Percentiles rank a stretch among this genome's conserved stretches.
Conservation (phyloP, 192 early-diverging fungal species). For the Coemansia sp. region DNA sequence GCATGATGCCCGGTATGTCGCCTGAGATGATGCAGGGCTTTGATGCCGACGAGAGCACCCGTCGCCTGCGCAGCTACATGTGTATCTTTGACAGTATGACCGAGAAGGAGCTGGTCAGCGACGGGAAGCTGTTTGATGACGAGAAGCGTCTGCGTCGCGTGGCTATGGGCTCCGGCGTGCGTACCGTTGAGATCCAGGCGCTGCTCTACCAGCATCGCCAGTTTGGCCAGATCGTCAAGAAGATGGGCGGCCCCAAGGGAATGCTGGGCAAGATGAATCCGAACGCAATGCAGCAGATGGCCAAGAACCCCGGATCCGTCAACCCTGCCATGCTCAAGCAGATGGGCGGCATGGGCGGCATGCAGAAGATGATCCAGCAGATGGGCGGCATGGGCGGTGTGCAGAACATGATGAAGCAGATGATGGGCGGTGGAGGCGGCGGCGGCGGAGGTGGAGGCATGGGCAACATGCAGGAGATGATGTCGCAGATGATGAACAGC, state of each 20-base stretch:
- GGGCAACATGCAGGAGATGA: conserved; percentile 73
- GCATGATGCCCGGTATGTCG: conserved; percentile 78
- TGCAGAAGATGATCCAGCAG: conserved; percentile 56
- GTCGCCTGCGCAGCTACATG: conserved; percentile 71
- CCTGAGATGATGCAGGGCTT: conserved; percentile 62
- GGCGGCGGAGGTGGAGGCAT: conserved; percentile 56
- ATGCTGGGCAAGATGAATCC: conserved; percentile 71
- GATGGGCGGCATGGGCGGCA: conserved; percentile 66
- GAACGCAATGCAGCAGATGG: conserved; percentile 57
- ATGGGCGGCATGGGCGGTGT: conserved; percentile 58
- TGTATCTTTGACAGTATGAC: conserved; percentile 98
- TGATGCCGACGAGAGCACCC: conserved; percentile 63
- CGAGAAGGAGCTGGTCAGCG: conserved; percentile 82
- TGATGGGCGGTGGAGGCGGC: conserved; percentile 63
- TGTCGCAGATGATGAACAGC: conserved; percentile 67
- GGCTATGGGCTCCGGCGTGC: conserved; percentile 84
- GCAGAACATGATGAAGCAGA: conserved; percentile 69
- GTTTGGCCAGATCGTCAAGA: conserved; percentile 89
- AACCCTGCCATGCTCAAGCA: conserved; percentile 74
- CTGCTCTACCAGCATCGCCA: conserved; percentile 73
- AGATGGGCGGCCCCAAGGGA: conserved; percentile 89
- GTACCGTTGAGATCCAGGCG: conserved; percentile 79
- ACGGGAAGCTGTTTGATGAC: conserved; percentile 78
- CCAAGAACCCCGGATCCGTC: conserved; percentile 68
- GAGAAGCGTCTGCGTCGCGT: conserved; percentile 78